These are phyloP conservation scores for Bryoglossum gracile DNA, from an alignment of 495 filamentous ascomycete species.

Conservation along the genomic window DNA sequence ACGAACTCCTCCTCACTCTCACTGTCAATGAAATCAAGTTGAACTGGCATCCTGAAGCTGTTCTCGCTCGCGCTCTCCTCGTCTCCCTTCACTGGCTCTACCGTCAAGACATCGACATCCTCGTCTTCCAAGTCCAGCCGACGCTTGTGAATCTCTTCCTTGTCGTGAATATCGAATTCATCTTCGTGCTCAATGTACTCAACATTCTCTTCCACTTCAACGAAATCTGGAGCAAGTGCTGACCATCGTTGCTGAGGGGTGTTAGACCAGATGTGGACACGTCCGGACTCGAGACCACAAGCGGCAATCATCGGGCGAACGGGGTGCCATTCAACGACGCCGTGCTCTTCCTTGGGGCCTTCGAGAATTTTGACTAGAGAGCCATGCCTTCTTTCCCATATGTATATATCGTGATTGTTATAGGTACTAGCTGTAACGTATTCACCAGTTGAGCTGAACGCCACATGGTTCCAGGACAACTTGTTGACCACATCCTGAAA, in stretches of 20 bases:
- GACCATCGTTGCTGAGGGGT: constrained; percentile 92
- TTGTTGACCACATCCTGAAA: constrained; percentile 97
- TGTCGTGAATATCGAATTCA: constrained; percentile 95
- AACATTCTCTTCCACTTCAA: constrained; percentile 95
- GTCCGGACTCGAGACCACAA: constrained; percentile 80
- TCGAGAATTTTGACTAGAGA: constrained; percentile 94
- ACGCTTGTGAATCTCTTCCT: constrained; percentile 89
- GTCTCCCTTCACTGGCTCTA: constrained; percentile 56
- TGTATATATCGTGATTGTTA: constrained; percentile 96
- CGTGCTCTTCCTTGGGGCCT: constrained; percentile 88
- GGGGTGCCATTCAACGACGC: constrained; percentile 95
- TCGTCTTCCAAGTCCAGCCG: constrained; percentile 84
- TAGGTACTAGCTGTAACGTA: constrained; percentile 89
- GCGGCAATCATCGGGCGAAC: constrained; percentile 80
- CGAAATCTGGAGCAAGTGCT: constrained; percentile 92
- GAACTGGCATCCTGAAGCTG: constrained; percentile 77
- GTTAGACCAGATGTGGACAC: constrained; percentile 90
- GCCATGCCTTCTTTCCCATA: constrained; percentile 94
- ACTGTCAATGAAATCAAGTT: constrained; percentile 69
- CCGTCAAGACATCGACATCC: constrained; percentile 76
- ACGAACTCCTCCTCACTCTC: constrained; percentile 84
- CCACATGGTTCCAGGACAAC: constrained; percentile 90
- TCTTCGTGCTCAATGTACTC: constrained; percentile 94
- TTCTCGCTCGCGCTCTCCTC: constrained; percentile 45
- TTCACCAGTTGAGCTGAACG: constrained; percentile 88